These are phyloP conservation scores for Agaricus bisporus DNA, from an alignment of 768 basidiomycete genomes.

Conservation along the genomic window DNA sequence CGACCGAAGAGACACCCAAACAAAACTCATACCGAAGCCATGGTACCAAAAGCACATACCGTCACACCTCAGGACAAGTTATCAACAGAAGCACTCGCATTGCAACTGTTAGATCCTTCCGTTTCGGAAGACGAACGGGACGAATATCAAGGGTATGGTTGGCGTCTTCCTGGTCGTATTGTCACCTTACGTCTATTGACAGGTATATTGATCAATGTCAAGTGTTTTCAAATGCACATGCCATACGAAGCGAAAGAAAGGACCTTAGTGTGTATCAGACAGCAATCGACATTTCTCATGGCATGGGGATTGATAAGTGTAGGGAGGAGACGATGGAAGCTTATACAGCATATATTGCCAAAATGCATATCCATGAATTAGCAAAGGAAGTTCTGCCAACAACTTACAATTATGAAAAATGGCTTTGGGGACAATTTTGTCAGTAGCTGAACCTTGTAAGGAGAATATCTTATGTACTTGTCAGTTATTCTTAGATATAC, in stretches of 20 bases:
- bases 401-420: conserved; percentile 38
- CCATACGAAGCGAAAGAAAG: conserved; percentile 46
- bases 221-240: conserved; percentile 54
- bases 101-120: conserved; percentile 50
- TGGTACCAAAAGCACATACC: conserved; percentile 18
- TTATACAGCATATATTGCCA: conserved; percentile 36
- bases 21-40: conserved; percentile 32
- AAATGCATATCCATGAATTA: conserved; percentile 55
- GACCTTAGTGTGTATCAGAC: conserved; percentile 51
- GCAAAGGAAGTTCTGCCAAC: conserved; percentile 61
- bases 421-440: conserved; percentile 30
- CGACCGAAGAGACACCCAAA: conserved; percentile 31
- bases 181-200: conserved; percentile 2
- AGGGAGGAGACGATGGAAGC: conserved; percentile 39
- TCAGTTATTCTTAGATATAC: too few species aligned
- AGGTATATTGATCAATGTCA: conserved; percentile 76
- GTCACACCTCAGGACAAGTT: conserved; percentile 31
- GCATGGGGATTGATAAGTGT: conserved; percentile 28
- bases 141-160: conserved; percentile 64
- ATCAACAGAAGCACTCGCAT: conserved; percentile 57
- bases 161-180: not conserved
- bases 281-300: conserved; percentile 45
- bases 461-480: too few species aligned
- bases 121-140: conserved; percentile 59
- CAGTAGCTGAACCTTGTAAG: too few species aligned